phyloP scores from a whole-genome alignment of 768 basidiomycete species.

The Leccinum ochraceum region DNA sequence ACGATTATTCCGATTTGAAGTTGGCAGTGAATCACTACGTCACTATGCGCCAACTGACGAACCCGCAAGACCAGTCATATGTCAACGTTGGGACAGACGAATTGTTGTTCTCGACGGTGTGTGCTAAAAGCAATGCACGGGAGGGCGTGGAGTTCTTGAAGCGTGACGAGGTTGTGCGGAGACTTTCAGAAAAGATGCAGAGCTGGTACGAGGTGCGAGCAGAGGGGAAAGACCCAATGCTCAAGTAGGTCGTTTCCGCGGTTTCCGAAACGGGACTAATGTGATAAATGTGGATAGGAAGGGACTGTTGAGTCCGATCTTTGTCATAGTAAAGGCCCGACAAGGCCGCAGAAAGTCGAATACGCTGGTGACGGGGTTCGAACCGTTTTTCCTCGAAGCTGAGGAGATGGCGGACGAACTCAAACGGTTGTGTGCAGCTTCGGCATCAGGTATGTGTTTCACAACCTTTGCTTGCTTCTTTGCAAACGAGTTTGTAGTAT shows the following conservation, averaged over 20 bases:
- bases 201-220: constrained; percentile 65
- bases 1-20: constrained; percentile 54
- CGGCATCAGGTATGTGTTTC: constrained; percentile 63
- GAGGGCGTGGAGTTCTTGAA: constrained; percentile 55
- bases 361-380: constrained; percentile 78
- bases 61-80: constrained; percentile 64
- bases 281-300: constrained; percentile 50
- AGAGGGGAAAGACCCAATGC: constrained; percentile 54
- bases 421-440: constrained; percentile 72
- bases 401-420: constrained; percentile 80
- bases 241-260: constrained; percentile 49
- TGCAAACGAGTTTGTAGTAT: constrained; percentile 42
- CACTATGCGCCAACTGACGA: constrained; percentile 57
- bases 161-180: constrained; percentile 60
- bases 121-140: constrained; percentile 34
- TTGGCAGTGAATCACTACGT: constrained; percentile 65
- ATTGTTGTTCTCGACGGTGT: constrained; percentile 39
- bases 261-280: background rate
- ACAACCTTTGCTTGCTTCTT: background rate
- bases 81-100: constrained; percentile 59
- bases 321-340: constrained; percentile 68
- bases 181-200: constrained; percentile 69
- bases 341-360: constrained; percentile 77
- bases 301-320: constrained; percentile 70
- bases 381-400: constrained; percentile 68